phyloP scores from a whole-genome alignment of 495 filamentous ascomycete genomes.

The Niebla homalea region DNA sequence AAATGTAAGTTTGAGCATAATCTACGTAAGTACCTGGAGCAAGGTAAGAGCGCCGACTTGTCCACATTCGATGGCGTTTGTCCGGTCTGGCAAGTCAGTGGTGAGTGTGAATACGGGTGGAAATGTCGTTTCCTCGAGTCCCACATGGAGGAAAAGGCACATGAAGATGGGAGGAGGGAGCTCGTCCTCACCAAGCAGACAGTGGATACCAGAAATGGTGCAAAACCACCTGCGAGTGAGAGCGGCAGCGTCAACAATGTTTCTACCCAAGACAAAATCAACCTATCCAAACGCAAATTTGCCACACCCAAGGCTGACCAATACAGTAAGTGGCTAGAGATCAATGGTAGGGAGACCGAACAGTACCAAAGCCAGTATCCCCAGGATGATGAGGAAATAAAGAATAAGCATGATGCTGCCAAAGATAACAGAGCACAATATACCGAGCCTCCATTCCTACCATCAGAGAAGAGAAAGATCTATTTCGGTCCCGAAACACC shows the following conservation, averaged over 20 bases:
- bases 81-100: slow-evolving; percentile 62
- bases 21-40: slow-evolving; percentile 67
- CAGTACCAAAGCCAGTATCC: slow-evolving; percentile 28
- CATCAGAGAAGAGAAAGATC: slow-evolving; percentile 82
- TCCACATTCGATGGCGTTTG: slow-evolving; percentile 60
- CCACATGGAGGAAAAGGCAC: slow-evolving; percentile 64
- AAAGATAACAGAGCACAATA: slow-evolving; percentile 63
- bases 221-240: slow-evolving; percentile 25
- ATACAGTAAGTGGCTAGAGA: slow-evolving; percentile 63
- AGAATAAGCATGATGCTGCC: slow-evolving; percentile 18
- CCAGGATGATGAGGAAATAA: slow-evolving; percentile 13
- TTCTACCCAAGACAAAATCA: slow-evolving; percentile 47
- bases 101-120: slow-evolving; percentile 73
- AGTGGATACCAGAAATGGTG: slow-evolving; percentile 21
- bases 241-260: slow-evolving; percentile 65
- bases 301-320: slow-evolving; percentile 55
- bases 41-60: slow-evolving; percentile 69
- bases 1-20: slow-evolving; percentile 71
- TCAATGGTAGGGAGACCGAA: slow-evolving; percentile 40
- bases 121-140: slow-evolving; percentile 78
- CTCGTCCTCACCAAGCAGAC: slow-evolving; percentile 50
- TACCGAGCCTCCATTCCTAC: slow-evolving; percentile 68
- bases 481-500: slow-evolving; percentile 93
- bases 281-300: slow-evolving; percentile 53
- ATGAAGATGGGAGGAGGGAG: slow-evolving; percentile 66